A percentile compares a stretch with the other conserved stretches of the same genome.
These are phyloP conservation scores for Gyromitra esculenta DNA, from an alignment of 2,329 filamentous ascomycete genomes.

Conservation along the genomic window DNA sequence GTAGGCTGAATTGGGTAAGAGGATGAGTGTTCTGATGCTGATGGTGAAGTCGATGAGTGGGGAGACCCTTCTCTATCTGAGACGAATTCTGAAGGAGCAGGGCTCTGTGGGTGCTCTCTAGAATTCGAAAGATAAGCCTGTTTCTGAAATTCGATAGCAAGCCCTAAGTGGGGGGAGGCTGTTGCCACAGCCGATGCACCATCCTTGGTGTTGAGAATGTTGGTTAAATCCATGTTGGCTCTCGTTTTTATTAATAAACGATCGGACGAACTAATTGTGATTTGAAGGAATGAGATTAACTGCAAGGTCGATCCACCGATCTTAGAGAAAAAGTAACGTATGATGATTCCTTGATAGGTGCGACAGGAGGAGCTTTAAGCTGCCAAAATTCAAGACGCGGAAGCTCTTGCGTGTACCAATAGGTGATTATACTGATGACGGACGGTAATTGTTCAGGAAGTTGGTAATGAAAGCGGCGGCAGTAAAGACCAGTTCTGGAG, in stretches of 20 bases:
- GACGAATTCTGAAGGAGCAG: constrained; percentile 52
- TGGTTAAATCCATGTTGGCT: constrained; percentile 55
- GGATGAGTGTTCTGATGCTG: constrained; percentile 51
- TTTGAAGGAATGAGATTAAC: constrained; percentile 29
- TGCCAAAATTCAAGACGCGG: constrained; percentile 34
- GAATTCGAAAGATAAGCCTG: constrained; percentile 42
- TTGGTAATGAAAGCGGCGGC: constrained; percentile 48
- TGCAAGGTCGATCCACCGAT: constrained; percentile 31
- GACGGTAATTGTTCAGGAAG: constrained; percentile 34
- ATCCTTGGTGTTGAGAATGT: constrained; percentile 54
- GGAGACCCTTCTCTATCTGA: constrained; percentile 52
- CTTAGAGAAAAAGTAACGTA: constrained; percentile 26
- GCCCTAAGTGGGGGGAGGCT: constrained; percentile 42
- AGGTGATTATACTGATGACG: constrained; percentile 39
- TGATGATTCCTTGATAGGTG: constrained; percentile 22
- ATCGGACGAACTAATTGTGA: constrained; percentile 39
- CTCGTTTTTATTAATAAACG: constrained; percentile 33
- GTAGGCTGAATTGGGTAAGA: constrained; percentile 44
- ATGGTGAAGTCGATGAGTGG: constrained; percentile 53
- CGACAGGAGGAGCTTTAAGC: constrained; percentile 45
- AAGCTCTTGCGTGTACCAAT: constrained; percentile 23
- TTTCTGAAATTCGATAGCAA: constrained; percentile 52
- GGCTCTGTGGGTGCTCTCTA: constrained; percentile 49
- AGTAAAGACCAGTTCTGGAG: constrained; percentile 45
- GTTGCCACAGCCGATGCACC: constrained; percentile 45